Percentiles rank a stretch among this genome's conserved stretches.
Conservation (phyloP, 306 rosid genomes). For the Inga oerstediana region DNA sequence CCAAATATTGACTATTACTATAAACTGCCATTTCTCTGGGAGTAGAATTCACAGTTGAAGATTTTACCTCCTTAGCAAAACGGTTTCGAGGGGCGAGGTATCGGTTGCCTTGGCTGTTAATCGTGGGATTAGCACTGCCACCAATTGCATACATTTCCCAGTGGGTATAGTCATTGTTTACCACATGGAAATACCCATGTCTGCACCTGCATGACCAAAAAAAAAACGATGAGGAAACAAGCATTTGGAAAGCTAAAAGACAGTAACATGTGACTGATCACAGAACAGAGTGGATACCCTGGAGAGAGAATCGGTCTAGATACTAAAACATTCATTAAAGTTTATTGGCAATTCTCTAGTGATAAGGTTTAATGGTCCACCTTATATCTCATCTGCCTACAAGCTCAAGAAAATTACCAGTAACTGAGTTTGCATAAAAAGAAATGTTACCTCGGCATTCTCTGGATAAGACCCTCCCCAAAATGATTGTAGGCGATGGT, state of each 20-base stretch:
- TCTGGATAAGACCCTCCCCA: slow-evolving; percentile 93
- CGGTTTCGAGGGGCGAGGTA: slow-evolving; percentile 82
- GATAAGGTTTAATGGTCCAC: background rate
- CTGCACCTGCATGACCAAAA: slow-evolving; percentile 70
- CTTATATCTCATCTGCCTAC: background rate
- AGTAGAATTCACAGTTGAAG: background rate
- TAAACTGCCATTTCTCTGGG: background rate
- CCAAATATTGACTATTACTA: background rate
- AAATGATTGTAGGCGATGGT: slow-evolving; percentile 98
- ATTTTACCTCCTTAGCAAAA: slow-evolving; percentile 82
- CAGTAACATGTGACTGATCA: background rate
- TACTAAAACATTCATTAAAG: background rate
- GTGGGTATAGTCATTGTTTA: slow-evolving; percentile 96
- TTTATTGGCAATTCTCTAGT: background rate
- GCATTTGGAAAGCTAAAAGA: background rate
- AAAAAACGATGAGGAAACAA: background rate
- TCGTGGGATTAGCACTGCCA: slow-evolving; percentile 96
- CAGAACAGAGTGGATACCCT: background rate
- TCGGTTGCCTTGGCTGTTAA: slow-evolving; percentile 98
- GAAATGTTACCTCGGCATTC: slow-evolving; percentile 90
- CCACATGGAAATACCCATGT: slow-evolving; percentile 98
- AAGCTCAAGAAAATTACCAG: slow-evolving; percentile 3
- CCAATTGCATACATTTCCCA: slow-evolving; percentile 99
- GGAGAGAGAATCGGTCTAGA: background rate
- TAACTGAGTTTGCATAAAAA: background rate